Base-by-base conservation (phyloP, 2,329 filamentous ascomycete genomes). In the Aspergillus phoenicis region DNA sequence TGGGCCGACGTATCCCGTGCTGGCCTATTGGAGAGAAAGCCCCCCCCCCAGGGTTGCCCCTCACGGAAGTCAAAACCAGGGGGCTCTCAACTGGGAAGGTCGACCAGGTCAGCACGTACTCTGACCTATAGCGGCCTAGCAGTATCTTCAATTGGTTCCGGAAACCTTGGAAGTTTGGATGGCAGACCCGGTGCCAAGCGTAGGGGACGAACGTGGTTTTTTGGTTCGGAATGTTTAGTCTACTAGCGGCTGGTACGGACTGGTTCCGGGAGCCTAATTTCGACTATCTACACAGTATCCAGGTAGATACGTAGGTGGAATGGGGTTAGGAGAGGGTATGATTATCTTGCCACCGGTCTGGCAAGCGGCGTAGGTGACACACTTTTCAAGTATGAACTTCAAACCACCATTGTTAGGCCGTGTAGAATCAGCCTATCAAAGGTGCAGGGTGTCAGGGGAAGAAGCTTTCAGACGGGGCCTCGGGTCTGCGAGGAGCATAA, bases 121-220 rank as follows among this genome's bases (percentile, higher is more conserved):
- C 24, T 47, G 39, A n/a, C 39, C n/a, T 28, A 43, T 22, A 36
- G 53, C 13, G n/a, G 53, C 22, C n/a, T 43, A 45, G 52, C 13
- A 30, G 26, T 26, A 20, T 10, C 33, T 33, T n/a, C 22, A 48
- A 49, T 47, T 52, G 59, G 59, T 58, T 51, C 51, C 51, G 58
- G 55, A 61, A 61, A 61, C 59, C 57, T 52, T 61, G 41, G 41
- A 49, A 24, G 17, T 30, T 22, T 45, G 41, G 54, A 52, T 15
- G 49, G 49, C 43, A 54, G 52, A 51, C 49, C 39, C 53, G 24
- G 8, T 20, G 53, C 53, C 53, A 56, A 56, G 39, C 24, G 22
- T 33, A 56, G 53, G 53, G 52, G 26, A 56, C 39, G 30, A 56
- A 26, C 39, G 24, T 24, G 53, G 26, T 30, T 51, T 36, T 36